Percentiles rank a stretch among this genome's conserved stretches.
Evolutionary conservation across 1,284 basidiomycete species (phyloP).

Genomic region (Xerocomus amazonicus): DNA sequence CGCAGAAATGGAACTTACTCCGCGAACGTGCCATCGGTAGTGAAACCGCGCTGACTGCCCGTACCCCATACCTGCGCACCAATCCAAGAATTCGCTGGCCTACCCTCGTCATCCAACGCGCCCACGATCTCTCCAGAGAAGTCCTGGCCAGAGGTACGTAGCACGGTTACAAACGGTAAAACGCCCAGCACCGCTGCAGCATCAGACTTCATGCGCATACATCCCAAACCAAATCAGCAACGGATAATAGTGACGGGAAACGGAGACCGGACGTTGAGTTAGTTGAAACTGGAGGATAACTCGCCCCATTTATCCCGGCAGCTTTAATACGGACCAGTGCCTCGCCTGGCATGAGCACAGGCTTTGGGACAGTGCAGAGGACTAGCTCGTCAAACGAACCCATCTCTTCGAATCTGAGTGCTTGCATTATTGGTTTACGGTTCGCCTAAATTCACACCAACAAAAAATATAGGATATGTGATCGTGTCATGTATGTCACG

Average conservation of each 20-base stretch:
- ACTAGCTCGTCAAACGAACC: conserved; percentile 31
- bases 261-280: too few relatives aligned
- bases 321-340: conserved; percentile 32
- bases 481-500: too few relatives aligned
- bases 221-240: too few relatives aligned
- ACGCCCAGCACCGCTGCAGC: conserved; percentile 28
- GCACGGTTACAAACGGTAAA: conserved; percentile 33
- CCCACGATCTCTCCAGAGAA: conserved; percentile 35
- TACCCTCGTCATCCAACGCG: conserved; percentile 27
- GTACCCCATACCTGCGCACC: conserved; percentile 35
- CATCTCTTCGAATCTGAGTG: conserved; percentile 31
- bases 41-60: conserved; percentile 31
- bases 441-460: too few relatives aligned
- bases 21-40: conserved; percentile 33
- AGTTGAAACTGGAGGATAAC: too few relatives aligned
- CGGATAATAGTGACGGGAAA: background rate
- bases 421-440: conserved; percentile 34
- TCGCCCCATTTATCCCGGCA: conserved; percentile 34
- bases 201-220: conserved; percentile 24
- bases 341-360: conserved; percentile 28
- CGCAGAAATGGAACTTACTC: conserved; percentile 28
- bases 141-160: conserved; percentile 31
- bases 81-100: conserved; percentile 18
- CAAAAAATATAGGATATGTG: too few relatives aligned
- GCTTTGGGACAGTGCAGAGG: conserved; percentile 23